A percentile compares a stretch with the other conserved stretches of the same genome.
Evolutionary conservation across 1,139 yeast genomes (phyloP).

Genomic region (Yamadazyma siamensis): DNA sequence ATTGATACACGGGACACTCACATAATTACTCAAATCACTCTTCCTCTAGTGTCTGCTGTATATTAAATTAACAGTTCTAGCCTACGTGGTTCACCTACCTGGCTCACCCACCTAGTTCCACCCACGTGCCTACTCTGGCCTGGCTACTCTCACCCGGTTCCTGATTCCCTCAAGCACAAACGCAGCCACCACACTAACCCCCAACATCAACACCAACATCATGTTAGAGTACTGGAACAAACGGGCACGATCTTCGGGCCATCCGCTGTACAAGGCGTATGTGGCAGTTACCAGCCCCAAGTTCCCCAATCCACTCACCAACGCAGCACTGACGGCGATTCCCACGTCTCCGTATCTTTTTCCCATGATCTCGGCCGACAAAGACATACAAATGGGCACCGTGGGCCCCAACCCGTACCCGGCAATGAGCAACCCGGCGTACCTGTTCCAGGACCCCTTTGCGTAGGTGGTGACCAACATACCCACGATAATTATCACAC

Average conservation of each 20-base stretch:
- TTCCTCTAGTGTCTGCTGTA: no score
- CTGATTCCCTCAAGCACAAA: slow-evolving; percentile 33
- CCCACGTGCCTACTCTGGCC: no score
- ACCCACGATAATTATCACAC: slow-evolving; percentile 68
- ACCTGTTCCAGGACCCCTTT: slow-evolving; percentile 67
- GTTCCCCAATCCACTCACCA: slow-evolving; percentile 83
- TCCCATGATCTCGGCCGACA: slow-evolving; percentile 76
- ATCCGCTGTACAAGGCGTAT: slow-evolving; percentile 79
- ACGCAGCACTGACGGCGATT: slow-evolving; percentile 75
- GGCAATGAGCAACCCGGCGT: slow-evolving; percentile 75
- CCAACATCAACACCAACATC: slow-evolving; percentile 79
- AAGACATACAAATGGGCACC: slow-evolving; percentile 84
- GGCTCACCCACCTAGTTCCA: no score
- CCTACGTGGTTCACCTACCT: no score
- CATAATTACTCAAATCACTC: no score
- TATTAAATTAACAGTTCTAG: no score
- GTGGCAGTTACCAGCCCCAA: slow-evolving; percentile 83
- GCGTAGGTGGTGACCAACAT: slow-evolving; percentile 77
- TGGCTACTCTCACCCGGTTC: slow-evolving; percentile 19
- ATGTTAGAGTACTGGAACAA: slow-evolving; percentile 69
- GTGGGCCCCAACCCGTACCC: slow-evolving; percentile 92
- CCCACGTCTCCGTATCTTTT: slow-evolving; percentile 80
- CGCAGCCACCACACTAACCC: slow-evolving; percentile 58
- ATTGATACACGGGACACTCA: no score
- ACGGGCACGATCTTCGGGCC: slow-evolving; percentile 73